These are phyloP conservation scores for Meyerozyma athensensis DNA, from an alignment of 1,139 yeast species.

Conservation along the genomic window DNA sequence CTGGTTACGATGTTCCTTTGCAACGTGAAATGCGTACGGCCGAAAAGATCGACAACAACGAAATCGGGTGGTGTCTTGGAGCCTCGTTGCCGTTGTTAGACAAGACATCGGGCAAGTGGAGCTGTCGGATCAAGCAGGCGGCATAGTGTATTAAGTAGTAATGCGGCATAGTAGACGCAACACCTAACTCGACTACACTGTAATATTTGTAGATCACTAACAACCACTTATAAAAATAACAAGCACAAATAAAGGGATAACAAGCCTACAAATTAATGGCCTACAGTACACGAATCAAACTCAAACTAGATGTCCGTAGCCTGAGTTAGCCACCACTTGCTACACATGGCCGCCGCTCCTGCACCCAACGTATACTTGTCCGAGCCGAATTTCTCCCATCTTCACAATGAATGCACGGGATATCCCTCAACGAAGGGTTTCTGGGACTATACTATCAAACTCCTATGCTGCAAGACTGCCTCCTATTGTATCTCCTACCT, in stretches of 20 bases:
- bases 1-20: slow-evolving; percentile 93
- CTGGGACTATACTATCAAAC: neutral
- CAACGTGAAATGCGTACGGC: slow-evolving; percentile 89
- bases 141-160: no score
- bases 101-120: slow-evolving; percentile 58
- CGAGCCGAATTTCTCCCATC: slow-evolving; percentile 1
- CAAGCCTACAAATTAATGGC: no score
- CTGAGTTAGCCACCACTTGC: no score
- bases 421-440: neutral
- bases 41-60: slow-evolving; percentile 79
- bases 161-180: no score
- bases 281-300: no score
- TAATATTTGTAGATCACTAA: no score
- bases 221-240: no score
- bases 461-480: neutral
- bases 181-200: no score
- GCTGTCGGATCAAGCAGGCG: slow-evolving; percentile 45
- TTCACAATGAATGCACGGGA: neutral
- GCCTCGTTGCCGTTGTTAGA: slow-evolving; percentile 90
- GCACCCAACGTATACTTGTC: neutral
- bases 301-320: no score
- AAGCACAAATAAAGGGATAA: no score
- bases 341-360: slow-evolving; percentile 2
- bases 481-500: neutral
- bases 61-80: slow-evolving; percentile 97